Evolutionary conservation across 1,284 basidiomycete species (phyloP).

Genomic region (Apiotrichum gamsii): DNA sequence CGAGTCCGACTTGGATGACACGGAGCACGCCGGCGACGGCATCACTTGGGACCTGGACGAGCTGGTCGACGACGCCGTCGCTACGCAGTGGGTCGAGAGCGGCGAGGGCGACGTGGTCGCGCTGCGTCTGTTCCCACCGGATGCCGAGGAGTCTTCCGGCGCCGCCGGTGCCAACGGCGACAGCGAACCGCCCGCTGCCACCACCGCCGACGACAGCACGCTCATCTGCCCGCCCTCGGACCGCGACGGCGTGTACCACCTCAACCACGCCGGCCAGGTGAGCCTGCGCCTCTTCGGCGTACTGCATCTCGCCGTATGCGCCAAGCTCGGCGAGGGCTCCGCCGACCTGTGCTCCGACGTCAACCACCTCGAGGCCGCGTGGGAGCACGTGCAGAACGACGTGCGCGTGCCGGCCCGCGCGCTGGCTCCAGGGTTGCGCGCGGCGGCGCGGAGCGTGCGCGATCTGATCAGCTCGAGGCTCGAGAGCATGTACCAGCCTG

Average conservation of each 20-base stretch:
- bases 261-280: conserved; percentile 23
- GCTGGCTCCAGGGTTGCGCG: neutral
- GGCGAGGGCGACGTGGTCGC: neutral
- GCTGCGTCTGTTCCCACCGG: neutral
- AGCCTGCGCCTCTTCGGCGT: conserved; percentile 19
- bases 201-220: conserved; percentile 5
- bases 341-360: neutral
- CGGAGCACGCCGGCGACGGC: conserved; percentile 27
- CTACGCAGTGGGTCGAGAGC: conserved; percentile 9
- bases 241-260: conserved; percentile 13
- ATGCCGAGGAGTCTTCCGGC: neutral
- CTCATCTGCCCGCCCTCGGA: conserved; percentile 5
- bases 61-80: conserved; percentile 15
- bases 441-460: neutral
- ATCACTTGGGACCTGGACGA: conserved; percentile 26
- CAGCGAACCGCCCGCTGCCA: too few relatives aligned
- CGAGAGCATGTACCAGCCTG: conserved; percentile 14
- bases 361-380: conserved; percentile 6
- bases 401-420: conserved; percentile 1
- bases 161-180: conserved; percentile 5
- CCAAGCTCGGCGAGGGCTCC: neutral
- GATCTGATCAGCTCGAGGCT: conserved; percentile 16
- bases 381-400: conserved; percentile 3
- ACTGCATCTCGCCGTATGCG: conserved; percentile 8
- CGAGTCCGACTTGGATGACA: neutral